phyloP scores from a whole-genome alignment of 2,329 filamentous ascomycete species.

The Colletotrichum sp. region DNA sequence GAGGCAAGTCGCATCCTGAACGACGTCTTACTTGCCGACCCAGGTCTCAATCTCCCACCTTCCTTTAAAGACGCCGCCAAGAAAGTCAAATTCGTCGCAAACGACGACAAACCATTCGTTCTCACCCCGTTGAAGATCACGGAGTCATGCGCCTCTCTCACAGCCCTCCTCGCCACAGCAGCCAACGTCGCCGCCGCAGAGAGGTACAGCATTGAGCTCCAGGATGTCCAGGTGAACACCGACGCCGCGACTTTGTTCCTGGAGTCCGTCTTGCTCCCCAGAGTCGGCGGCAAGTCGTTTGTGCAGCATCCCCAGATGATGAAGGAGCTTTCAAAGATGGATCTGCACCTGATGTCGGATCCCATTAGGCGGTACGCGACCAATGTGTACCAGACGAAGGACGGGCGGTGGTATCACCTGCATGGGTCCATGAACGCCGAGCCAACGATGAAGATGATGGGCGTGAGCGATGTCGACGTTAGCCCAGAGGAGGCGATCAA shows the following conservation, averaged over 20 bases:
- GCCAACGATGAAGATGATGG: constrained; percentile 33
- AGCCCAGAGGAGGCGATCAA: background rate
- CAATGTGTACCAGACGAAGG: background rate
- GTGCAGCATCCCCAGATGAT: background rate
- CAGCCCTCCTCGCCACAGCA: constrained; percentile 24
- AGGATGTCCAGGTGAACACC: background rate
- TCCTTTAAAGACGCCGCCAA: background rate
- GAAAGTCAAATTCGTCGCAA: background rate
- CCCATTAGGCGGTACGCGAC: background rate
- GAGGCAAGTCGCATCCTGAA: background rate
- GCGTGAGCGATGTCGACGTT: constrained; percentile 22
- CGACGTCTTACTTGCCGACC: background rate
- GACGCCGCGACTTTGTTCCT: background rate
- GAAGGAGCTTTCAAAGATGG: background rate
- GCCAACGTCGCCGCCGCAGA: background rate
- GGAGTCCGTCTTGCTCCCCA: background rate
- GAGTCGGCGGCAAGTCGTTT: background rate
- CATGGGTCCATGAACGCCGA: background rate
- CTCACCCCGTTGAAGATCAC: constrained; percentile 43
- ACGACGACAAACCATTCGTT: constrained; percentile 18
- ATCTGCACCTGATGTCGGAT: background rate
- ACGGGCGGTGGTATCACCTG: background rate
- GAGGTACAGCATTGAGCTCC: accelerated
- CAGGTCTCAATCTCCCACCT: background rate
- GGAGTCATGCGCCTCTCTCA: constrained; percentile 46